phyloP scores from a whole-genome alignment of 371 early-diverging fungal species.

The Blakeslea trispora region DNA sequence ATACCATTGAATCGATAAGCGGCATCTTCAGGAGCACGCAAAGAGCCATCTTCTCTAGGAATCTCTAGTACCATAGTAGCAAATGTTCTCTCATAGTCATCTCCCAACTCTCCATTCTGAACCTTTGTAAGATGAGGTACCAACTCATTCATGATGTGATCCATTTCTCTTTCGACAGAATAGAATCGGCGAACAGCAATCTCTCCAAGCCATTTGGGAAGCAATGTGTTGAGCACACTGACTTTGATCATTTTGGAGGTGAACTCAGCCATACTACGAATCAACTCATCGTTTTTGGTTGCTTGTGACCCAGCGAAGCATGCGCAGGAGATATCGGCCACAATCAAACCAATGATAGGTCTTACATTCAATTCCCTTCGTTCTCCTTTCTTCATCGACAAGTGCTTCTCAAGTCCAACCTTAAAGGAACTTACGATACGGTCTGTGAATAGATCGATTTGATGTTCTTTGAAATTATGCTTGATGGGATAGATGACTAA shows the following conservation, averaged over 20 bases:
- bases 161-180: slow-evolving; percentile 38
- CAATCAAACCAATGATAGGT: slow-evolving; percentile 18
- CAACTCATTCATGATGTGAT: slow-evolving; percentile 32
- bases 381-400: slow-evolving; percentile 27
- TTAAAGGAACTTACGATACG: slow-evolving; percentile 31
- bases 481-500: slow-evolving; percentile 32
- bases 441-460: slow-evolving; percentile 33
- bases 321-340: slow-evolving; percentile 33
- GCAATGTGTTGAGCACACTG: slow-evolving; percentile 18
- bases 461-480: slow-evolving; percentile 38
- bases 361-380: slow-evolving; percentile 13
- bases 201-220: slow-evolving; percentile 31
- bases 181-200: slow-evolving; percentile 25
- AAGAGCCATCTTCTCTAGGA: slow-evolving; percentile 29
- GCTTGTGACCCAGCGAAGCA: slow-evolving; percentile 39
- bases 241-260: slow-evolving; percentile 38
- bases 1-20: slow-evolving; percentile 40
- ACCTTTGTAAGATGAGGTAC: slow-evolving; percentile 29
- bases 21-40: slow-evolving; percentile 26
- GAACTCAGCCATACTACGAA: slow-evolving; percentile 33
- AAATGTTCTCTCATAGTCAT: slow-evolving; percentile 27
- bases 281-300: slow-evolving; percentile 22
- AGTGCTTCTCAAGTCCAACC: slow-evolving; percentile 13
- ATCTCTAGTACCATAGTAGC: slow-evolving; percentile 30
- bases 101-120: slow-evolving; percentile 14